Evolutionary conservation across 768 basidiomycete genomes (phyloP).

Genomic region (Pleurotus salmoneostramineus): DNA sequence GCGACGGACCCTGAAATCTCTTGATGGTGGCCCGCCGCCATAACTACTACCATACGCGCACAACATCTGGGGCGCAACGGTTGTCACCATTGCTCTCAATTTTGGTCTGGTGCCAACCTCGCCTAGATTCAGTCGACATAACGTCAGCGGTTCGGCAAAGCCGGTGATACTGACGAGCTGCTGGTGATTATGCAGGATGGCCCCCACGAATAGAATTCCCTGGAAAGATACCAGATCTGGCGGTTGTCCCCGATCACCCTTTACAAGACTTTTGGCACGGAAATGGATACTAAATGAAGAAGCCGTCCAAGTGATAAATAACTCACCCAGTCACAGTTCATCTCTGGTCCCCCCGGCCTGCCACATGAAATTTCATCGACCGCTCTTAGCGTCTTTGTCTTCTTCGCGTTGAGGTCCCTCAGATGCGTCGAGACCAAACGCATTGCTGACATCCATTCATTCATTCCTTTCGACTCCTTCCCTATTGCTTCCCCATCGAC

Average conservation of each 20-base stretch:
- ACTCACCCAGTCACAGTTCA: constrained; percentile 13
- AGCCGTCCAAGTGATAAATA: constrained; percentile 13
- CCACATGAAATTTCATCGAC: constrained; percentile 18
- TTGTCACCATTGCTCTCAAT: neutral
- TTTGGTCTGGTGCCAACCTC: neutral
- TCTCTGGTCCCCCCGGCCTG: constrained; percentile 12
- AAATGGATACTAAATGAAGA: constrained; percentile 4
- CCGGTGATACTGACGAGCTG: constrained; percentile 1
- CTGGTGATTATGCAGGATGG: neutral
- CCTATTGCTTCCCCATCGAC: constrained; percentile 14
- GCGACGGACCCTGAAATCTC: constrained; percentile 4
- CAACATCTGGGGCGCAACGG: constrained; percentile 6
- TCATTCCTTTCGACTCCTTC: constrained; percentile 28
- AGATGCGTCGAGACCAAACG: constrained; percentile 37
- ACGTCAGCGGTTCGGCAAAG: constrained; percentile 6
- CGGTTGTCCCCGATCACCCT: constrained; percentile 8
- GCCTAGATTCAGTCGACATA: neutral
- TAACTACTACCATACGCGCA: constrained; percentile 2
- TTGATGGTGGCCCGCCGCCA: neutral
- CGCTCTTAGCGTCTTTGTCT: constrained; percentile 21
- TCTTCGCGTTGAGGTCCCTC: constrained; percentile 22
- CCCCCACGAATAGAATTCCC: constrained; percentile 5
- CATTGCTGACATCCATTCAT: constrained; percentile 28
- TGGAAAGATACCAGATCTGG: neutral
- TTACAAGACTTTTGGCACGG: neutral